Percentiles rank a stretch among this genome's conserved stretches.
Conservation (phyloP, 2,329 filamentous ascomycete species). For the Aspergillus awamori region DNA sequence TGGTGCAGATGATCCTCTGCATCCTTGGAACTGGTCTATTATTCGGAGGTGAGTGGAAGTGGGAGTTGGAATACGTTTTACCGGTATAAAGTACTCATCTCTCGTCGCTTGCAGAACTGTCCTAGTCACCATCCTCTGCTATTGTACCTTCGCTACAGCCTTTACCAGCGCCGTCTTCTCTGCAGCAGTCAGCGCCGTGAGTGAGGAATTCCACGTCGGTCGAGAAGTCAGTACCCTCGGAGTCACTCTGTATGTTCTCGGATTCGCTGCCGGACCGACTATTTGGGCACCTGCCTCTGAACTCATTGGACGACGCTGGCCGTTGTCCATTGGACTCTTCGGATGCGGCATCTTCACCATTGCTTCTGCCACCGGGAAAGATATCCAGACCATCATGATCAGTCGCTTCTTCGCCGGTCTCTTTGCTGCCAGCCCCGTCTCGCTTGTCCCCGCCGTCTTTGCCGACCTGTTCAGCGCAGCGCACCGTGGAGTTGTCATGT, state of each 20-base stretch:
- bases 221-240: slow-evolving; percentile 50
- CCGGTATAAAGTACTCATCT: background rate
- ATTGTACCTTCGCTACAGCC: slow-evolving; percentile 54
- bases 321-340: slow-evolving; percentile 50
- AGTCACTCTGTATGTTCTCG: slow-evolving; percentile 53
- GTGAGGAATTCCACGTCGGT: slow-evolving; percentile 52
- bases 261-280: slow-evolving; percentile 63
- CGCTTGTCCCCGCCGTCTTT: slow-evolving; percentile 49
- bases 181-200: slow-evolving; percentile 60
- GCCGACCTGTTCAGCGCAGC: slow-evolving; percentile 56
- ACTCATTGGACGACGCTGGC: slow-evolving; percentile 60
- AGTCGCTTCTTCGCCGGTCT: slow-evolving; percentile 53
- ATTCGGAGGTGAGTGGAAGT: slow-evolving; percentile 43
- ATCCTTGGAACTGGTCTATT: slow-evolving; percentile 57
- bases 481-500: slow-evolving; percentile 47
- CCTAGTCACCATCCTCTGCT: slow-evolving; percentile 37
- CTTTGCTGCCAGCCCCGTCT: slow-evolving; percentile 49
- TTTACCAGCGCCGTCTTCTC: slow-evolving; percentile 69
- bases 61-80: background rate
- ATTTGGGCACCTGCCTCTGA: slow-evolving; percentile 67
- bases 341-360: slow-evolving; percentile 51
- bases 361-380: slow-evolving; percentile 47
- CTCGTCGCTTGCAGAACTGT: slow-evolving; percentile 12
- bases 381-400: slow-evolving; percentile 47
- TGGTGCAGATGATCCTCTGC: slow-evolving; percentile 53